Evolutionary conservation across 768 basidiomycete species (phyloP).

Genomic region (Tylopilus vinaceipallidus): DNA sequence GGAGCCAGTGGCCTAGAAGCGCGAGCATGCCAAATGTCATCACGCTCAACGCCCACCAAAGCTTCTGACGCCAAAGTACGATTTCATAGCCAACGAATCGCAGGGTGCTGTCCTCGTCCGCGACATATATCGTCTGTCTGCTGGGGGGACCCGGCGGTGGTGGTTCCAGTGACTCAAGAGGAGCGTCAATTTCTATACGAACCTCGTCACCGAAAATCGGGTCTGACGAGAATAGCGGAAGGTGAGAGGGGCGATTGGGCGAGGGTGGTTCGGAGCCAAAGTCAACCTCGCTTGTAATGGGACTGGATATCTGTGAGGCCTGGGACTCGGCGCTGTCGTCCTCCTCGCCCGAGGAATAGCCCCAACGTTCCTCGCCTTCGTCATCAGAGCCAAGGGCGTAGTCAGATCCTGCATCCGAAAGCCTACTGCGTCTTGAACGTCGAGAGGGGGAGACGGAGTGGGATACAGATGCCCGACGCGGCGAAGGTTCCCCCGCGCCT

Average conservation of each 20-base stretch:
- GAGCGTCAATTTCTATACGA: slow-evolving; percentile 76
- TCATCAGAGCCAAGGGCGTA: slow-evolving; percentile 53
- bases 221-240: slow-evolving; percentile 72
- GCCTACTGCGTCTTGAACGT: slow-evolving; percentile 47
- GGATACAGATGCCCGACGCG: slow-evolving; percentile 55
- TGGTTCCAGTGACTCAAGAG: slow-evolving; percentile 59
- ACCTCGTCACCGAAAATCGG: slow-evolving; percentile 82
- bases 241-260: slow-evolving; percentile 39
- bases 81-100: slow-evolving; percentile 86
- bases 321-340: slow-evolving; percentile 44
- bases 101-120: slow-evolving; percentile 87
- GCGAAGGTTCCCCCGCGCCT: slow-evolving; percentile 39
- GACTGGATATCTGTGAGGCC: slow-evolving; percentile 19
- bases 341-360: slow-evolving; percentile 85
- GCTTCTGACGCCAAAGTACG: slow-evolving; percentile 53
- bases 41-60: slow-evolving; percentile 73
- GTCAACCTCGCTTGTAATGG: slow-evolving; percentile 55
- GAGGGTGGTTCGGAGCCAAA: slow-evolving; percentile 74
- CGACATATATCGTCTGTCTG: slow-evolving; percentile 79
- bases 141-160: slow-evolving; percentile 82
- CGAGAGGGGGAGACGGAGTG: slow-evolving; percentile 49
- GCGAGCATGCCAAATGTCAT: slow-evolving; percentile 69
- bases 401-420: slow-evolving; percentile 59
- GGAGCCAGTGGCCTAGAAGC: slow-evolving; percentile 92
- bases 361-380: slow-evolving; percentile 79